Conservation (phyloP, 2,329 filamentous ascomycete genomes). For the Talaromyces sp. region DNA sequence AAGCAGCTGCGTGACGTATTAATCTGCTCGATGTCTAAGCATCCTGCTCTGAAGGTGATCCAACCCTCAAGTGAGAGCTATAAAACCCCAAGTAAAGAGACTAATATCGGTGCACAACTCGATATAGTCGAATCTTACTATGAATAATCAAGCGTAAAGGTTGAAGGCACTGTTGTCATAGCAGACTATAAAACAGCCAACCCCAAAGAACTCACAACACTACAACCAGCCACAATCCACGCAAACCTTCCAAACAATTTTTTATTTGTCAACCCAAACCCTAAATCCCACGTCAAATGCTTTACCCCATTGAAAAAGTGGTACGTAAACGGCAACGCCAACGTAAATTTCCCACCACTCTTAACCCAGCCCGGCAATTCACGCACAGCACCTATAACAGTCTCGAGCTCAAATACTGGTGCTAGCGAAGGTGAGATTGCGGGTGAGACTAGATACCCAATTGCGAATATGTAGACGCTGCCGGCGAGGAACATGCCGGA, state of each 20-base stretch:
- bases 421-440: slow-evolving; percentile 64
- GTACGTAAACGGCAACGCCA: slow-evolving; percentile 66
- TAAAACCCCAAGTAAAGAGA: background rate
- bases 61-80: background rate
- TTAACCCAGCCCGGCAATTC: slow-evolving; percentile 59
- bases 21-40: background rate
- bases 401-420: background rate
- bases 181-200: slow-evolving; percentile 6
- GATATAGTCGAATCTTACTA: background rate
- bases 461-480: slow-evolving; percentile 72
- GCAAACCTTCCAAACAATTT: slow-evolving; percentile 54
- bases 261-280: slow-evolving; percentile 59
- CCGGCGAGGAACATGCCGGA: slow-evolving; percentile 73
- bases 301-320: slow-evolving; percentile 67
- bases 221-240: slow-evolving; percentile 21
- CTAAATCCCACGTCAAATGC: slow-evolving; percentile 69
- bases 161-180: background rate
- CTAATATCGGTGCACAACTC: no score
- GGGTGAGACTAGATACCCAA: slow-evolving; percentile 77
- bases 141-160: background rate
- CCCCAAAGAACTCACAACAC: slow-evolving; percentile 11
- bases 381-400: slow-evolving; percentile 53
- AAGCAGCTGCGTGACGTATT: background rate
- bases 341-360: slow-evolving; percentile 54
- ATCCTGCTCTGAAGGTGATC: background rate